Evolutionary conservation across 1,139 yeast genomes (phyloP).

Genomic region (Blastobotrys elegans): DNA sequence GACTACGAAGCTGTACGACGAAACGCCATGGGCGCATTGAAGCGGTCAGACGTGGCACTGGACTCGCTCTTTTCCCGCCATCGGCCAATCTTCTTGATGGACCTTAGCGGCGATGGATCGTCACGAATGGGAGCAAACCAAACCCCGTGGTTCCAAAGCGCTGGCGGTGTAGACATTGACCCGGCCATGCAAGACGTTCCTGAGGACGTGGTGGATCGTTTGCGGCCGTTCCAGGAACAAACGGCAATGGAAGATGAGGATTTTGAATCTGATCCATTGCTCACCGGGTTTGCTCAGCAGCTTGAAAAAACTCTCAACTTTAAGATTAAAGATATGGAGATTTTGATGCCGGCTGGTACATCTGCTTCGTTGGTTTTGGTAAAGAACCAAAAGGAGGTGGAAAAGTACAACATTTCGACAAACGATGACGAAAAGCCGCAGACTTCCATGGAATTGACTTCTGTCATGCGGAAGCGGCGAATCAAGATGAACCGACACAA

Average conservation of each 20-base stretch:
- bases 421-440: constrained; percentile 9
- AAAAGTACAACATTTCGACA: constrained; percentile 6
- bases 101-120: constrained; percentile 10
- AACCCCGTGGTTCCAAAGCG: constrained; percentile 23
- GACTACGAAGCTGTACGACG: constrained; percentile 16
- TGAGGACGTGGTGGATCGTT: constrained; percentile 19
- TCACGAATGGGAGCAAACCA: constrained; percentile 10
- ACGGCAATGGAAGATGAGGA: constrained; percentile 16
- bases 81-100: constrained; percentile 28
- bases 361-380: constrained; percentile 14
- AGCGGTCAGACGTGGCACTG: constrained; percentile 23
- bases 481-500: constrained; percentile 46
- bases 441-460: constrained; percentile 27
- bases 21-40: constrained; percentile 13
- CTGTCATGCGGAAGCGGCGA: constrained; percentile 42
- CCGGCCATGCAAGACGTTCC: constrained; percentile 24
- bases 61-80: constrained; percentile 31
- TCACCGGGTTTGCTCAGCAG: constrained; percentile 7
- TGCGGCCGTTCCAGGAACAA: constrained; percentile 19
- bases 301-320: constrained; percentile 13
- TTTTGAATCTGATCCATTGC: constrained; percentile 9
- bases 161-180: constrained; percentile 20
- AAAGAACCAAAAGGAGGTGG: constrained; percentile 3
- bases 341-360: constrained; percentile 13
- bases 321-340: constrained; percentile 15